A percentile compares a stretch with the other conserved stretches of the same genome.
These are phyloP conservation scores for Artomyces pyxidatus DNA, from an alignment of 768 basidiomycete genomes.

Conservation along the genomic window DNA sequence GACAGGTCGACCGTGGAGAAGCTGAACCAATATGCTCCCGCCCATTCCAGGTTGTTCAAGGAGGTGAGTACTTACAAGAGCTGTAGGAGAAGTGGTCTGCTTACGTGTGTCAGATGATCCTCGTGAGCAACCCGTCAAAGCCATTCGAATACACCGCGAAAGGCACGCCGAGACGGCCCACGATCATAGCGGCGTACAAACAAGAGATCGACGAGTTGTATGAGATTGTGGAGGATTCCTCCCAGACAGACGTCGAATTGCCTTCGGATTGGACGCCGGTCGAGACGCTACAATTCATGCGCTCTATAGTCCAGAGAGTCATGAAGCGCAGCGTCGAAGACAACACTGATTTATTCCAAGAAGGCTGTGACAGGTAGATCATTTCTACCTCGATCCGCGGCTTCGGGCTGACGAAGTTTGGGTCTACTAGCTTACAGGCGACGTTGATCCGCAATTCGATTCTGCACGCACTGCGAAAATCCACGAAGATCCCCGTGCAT, in stretches of 20 bases:
- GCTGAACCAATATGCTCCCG: conserved; percentile 19
- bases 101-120: conserved; percentile 22
- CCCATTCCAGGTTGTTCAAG: conserved; percentile 20
- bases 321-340: conserved; percentile 7
- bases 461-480: conserved; percentile 19
- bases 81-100: background rate
- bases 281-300: conserved; percentile 8
- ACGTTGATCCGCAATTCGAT: conserved; percentile 26
- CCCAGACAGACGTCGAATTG: conserved; percentile 12
- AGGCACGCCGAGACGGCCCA: conserved; percentile 22
- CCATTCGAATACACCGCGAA: conserved; percentile 28
- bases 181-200: conserved; percentile 17
- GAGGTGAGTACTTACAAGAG: conserved; percentile 4
- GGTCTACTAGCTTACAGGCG: conserved; percentile 26
- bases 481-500: conserved; percentile 10
- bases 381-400: too few species aligned
- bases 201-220: conserved; percentile 17
- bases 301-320: conserved; percentile 12
- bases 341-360: conserved; percentile 17
- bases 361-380: conserved; percentile 19
- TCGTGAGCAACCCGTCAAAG: conserved; percentile 22
- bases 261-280: conserved; percentile 12
- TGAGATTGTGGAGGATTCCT: conserved; percentile 13
- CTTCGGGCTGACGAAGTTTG: too few species aligned
- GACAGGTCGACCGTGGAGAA: conserved; percentile 17